Evolutionary conservation across 495 filamentous ascomycete genomes (phyloP).

Genomic region (Astrocystis sublimbata): DNA sequence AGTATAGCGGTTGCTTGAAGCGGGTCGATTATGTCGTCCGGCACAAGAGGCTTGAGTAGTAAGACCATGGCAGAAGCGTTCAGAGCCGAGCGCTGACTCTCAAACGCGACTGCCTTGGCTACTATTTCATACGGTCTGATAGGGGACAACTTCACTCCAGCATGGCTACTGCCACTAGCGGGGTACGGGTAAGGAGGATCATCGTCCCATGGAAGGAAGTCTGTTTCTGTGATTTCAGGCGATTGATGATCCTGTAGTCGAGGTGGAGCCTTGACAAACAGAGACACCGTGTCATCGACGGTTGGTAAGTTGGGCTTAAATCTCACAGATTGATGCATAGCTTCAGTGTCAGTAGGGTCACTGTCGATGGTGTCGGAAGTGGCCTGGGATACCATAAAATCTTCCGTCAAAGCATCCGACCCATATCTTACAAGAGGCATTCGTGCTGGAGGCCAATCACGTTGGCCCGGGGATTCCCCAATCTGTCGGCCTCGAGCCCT

Average conservation of each 20-base stretch:
- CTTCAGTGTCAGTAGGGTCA: conserved; percentile 13
- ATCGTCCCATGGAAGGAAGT: conserved; percentile 50
- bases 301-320: background rate
- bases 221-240: conserved; percentile 48
- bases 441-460: conserved; percentile 22
- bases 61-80: conserved; percentile 55
- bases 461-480: conserved; percentile 31
- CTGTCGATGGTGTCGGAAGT: conserved; percentile 42
- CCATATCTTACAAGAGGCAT: conserved; percentile 31
- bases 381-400: conserved; percentile 47
- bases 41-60: conserved; percentile 52
- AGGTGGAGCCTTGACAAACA: conserved; percentile 1
- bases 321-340: conserved; percentile 5
- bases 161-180: conserved; percentile 1
- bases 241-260: conserved; percentile 35
- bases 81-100: conserved; percentile 45
- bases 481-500: conserved; percentile 39
- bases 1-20: conserved; percentile 57
- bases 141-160: conserved; percentile 26
- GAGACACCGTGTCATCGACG: conserved; percentile 7
- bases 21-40: conserved; percentile 48
- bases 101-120: conserved; percentile 48
- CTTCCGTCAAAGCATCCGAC: conserved; percentile 42
- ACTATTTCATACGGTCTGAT: conserved; percentile 53
- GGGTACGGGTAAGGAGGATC: conserved; percentile 51